These are phyloP conservation scores for Tolypocladium guangdongense DNA, from an alignment of 2,329 filamentous ascomycete genomes.

Conservation along the genomic window DNA sequence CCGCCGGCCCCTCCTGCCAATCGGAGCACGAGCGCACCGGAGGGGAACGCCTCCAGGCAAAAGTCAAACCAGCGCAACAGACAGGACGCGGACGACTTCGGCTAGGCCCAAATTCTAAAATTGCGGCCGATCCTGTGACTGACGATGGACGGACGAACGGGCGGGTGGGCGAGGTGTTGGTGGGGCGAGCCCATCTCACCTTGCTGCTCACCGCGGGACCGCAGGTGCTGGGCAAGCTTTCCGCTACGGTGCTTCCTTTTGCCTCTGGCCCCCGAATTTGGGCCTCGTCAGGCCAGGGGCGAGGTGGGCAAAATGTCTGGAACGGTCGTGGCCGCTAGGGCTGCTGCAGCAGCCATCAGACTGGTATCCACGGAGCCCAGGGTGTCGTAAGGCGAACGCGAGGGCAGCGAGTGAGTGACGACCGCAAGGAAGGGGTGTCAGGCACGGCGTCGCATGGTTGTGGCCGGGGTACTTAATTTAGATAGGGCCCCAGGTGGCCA, in stretches of 20 bases:
- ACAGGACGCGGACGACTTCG: not conserved
- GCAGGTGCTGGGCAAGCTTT: not conserved
- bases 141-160: not conserved
- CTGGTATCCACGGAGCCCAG: not conserved
- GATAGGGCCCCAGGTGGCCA: not conserved
- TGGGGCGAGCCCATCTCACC: not conserved
- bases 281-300: not conserved
- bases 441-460: not conserved
- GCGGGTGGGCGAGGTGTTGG: not conserved
- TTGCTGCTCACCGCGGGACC: not conserved
- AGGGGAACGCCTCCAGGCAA: conserved; percentile 2
- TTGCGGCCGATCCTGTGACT: not conserved
- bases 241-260: not conserved
- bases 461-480: not conserved
- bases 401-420: not conserved
- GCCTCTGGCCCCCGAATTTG: not conserved
- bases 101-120: not conserved
- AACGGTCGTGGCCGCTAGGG: not conserved
- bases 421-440: not conserved
- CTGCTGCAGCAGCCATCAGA: not conserved
- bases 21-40: conserved; percentile 9
- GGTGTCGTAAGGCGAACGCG: not conserved
- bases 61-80: conserved; percentile 2
- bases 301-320: not conserved
- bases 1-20: conserved; percentile 3